These are phyloP conservation scores for Ustilago bromivora DNA, from an alignment of 1,284 basidiomycete genomes.

Conservation along the genomic window DNA sequence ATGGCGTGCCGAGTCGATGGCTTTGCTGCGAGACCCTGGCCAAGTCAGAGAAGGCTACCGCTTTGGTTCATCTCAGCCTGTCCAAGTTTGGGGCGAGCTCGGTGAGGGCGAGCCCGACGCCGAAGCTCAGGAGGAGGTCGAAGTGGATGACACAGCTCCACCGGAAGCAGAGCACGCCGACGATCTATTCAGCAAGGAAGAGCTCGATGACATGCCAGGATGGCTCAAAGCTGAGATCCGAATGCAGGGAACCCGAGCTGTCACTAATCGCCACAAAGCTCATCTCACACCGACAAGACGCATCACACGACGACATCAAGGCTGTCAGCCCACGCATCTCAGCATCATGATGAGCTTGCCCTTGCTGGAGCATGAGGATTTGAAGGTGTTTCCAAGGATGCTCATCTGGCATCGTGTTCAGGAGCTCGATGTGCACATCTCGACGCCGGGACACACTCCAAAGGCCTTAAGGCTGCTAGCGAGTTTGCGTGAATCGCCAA, in stretches of 20 bases:
- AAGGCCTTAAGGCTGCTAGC: slow-evolving; percentile 55
- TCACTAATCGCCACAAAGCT: slow-evolving; percentile 57
- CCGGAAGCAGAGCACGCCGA: slow-evolving; percentile 31
- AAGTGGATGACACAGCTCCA: not conserved
- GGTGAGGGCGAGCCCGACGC: slow-evolving; percentile 3
- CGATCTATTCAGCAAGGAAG: slow-evolving; percentile 47
- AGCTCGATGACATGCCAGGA: slow-evolving; percentile 62
- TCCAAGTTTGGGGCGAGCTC: slow-evolving; percentile 56
- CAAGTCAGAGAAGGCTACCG: slow-evolving; percentile 57
- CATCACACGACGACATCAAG: slow-evolving; percentile 36
- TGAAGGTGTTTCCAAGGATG: slow-evolving; percentile 59
- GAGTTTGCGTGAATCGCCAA: slow-evolving; percentile 48
- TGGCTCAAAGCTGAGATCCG: slow-evolving; percentile 64
- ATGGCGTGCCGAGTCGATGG: slow-evolving; percentile 65
- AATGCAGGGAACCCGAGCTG: slow-evolving; percentile 42
- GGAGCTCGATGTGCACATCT: slow-evolving; percentile 62
- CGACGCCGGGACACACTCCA: slow-evolving; percentile 52
- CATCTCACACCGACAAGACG: slow-evolving; percentile 53
- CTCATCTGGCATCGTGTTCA: slow-evolving; percentile 61
- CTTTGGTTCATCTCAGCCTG: slow-evolving; percentile 48
- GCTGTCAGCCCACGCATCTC: slow-evolving; percentile 57
- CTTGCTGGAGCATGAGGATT: slow-evolving; percentile 63
- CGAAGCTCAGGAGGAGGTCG: slow-evolving; percentile 13
- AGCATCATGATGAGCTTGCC: slow-evolving; percentile 64
- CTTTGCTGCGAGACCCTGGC: slow-evolving; percentile 63